Percentiles rank a stretch among this genome's conserved stretches.
Conservation (phyloP, 805 yeast genomes). For the Candida gorgasii region DNA sequence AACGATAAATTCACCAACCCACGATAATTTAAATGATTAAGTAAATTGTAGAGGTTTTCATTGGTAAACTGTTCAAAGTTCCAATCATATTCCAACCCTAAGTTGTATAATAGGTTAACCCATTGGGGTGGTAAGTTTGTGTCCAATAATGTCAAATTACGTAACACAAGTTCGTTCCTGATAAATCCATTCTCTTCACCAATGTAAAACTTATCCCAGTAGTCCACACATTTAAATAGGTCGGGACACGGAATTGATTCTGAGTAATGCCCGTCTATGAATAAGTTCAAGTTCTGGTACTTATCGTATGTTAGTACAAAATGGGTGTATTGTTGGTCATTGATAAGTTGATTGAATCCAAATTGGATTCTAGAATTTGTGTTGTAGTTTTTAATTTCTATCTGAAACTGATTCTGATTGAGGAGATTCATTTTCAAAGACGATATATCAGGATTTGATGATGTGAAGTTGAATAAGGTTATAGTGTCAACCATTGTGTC, state of each 20-base stretch:
- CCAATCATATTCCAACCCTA: slow-evolving; percentile 52
- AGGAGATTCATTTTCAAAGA: slow-evolving; percentile 29
- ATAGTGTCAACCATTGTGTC: slow-evolving; percentile 13
- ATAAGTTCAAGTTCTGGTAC: slow-evolving; percentile 42
- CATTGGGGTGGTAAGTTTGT: slow-evolving; percentile 47
- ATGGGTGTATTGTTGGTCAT: slow-evolving; percentile 28
- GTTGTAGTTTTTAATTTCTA: slow-evolving; percentile 27
- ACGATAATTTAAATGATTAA: slow-evolving; percentile 40
- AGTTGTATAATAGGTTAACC: slow-evolving; percentile 47
- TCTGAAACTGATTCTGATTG: slow-evolving; percentile 29
- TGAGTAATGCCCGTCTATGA: slow-evolving; percentile 50
- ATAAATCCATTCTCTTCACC: slow-evolving; percentile 22
- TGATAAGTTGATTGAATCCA: slow-evolving; percentile 31
- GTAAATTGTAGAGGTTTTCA: slow-evolving; percentile 38
- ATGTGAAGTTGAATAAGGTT: slow-evolving; percentile 28
- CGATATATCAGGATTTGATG: slow-evolving; percentile 22
- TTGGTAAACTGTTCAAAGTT: slow-evolving; percentile 37
- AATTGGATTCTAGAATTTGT: slow-evolving; percentile 29
- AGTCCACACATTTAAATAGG: slow-evolving; percentile 23
- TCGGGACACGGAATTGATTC: slow-evolving; percentile 44
- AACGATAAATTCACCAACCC: slow-evolving; percentile 37
- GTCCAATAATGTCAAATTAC: slow-evolving; percentile 42
- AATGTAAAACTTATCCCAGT: slow-evolving; percentile 40
- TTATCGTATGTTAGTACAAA: slow-evolving; percentile 39
- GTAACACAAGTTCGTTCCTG: slow-evolving; percentile 30